Evolutionary conservation across 2,329 filamentous ascomycete genomes (phyloP).

Genomic region (Teratosphaeria pseudoeucalypti): DNA sequence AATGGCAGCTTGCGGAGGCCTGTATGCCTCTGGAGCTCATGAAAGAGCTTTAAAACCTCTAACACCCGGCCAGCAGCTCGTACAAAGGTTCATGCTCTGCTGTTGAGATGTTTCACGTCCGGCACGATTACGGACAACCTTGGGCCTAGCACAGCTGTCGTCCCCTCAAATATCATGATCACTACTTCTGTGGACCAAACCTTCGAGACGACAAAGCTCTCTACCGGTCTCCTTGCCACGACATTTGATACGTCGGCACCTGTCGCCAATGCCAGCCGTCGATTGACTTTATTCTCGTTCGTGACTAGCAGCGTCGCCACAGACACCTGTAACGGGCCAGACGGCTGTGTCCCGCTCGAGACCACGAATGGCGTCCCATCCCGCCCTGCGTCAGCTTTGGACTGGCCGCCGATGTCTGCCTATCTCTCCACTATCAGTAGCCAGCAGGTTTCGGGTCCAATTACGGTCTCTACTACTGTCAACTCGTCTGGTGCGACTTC

Average conservation of each 20-base stretch:
- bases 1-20: too few species aligned
- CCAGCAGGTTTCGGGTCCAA: neutral
- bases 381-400: neutral
- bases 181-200: neutral
- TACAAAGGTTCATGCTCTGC: neutral
- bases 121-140: neutral
- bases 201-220: neutral
- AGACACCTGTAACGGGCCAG: neutral
- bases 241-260: neutral
- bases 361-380: neutral
- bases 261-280: neutral
- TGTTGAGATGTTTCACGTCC: too few species aligned
- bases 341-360: neutral
- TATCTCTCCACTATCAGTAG: neutral
- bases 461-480: neutral
- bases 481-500: neutral
- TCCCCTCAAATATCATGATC: neutral
- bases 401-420: neutral
- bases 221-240: neutral
- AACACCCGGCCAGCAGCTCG: neutral
- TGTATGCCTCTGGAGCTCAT: too few species aligned
- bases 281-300: neutral
- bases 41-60: neutral
- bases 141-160: neutral
- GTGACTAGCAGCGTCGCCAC: neutral